Evolutionary conservation across 495 filamentous ascomycete species (phyloP).

Genomic region (Hypoxylon trugodes): DNA sequence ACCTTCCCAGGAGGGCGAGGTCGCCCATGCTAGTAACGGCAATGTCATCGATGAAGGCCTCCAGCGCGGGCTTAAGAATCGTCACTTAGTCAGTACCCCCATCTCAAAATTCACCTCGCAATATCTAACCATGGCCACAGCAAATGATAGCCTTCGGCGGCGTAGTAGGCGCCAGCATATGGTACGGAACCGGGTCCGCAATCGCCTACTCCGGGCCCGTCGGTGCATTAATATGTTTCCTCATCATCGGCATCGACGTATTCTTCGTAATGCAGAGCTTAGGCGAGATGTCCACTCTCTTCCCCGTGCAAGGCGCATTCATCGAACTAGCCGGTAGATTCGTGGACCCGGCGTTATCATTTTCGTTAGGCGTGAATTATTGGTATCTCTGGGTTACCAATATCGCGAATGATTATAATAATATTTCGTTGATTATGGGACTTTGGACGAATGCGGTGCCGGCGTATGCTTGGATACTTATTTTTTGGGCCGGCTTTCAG

Average conservation of each 20-base stretch:
- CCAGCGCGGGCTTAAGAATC: constrained; percentile 43
- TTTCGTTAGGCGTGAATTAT: constrained; percentile 66
- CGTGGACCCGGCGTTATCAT: constrained; percentile 60
- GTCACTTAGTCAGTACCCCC: constrained; percentile 36
- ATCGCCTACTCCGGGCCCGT: constrained; percentile 61
- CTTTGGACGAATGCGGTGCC: constrained; percentile 46
- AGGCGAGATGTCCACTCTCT: constrained; percentile 65
- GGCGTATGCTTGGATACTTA: constrained; percentile 63
- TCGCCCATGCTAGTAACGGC: constrained; percentile 35
- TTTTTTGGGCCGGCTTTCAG: constrained; percentile 64
- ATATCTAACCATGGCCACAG: constrained; percentile 12
- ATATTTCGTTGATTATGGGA: constrained; percentile 37
- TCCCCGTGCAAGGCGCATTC: constrained; percentile 64
- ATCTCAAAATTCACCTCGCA: background rate
- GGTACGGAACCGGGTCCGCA: constrained; percentile 60
- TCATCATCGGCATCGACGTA: constrained; percentile 63
- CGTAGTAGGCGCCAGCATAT: constrained; percentile 52
- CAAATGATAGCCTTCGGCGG: constrained; percentile 60
- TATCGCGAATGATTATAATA: constrained; percentile 50
- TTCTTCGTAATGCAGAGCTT: constrained; percentile 69
- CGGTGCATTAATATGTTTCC: constrained; percentile 63
- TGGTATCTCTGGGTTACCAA: constrained; percentile 67
- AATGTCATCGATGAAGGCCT: constrained; percentile 43
- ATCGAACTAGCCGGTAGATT: constrained; percentile 67
- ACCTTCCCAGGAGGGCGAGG: background rate